phyloP scores from a whole-genome alignment of 192 early-diverging fungal species.

The Rhizophlyctis rosea region DNA sequence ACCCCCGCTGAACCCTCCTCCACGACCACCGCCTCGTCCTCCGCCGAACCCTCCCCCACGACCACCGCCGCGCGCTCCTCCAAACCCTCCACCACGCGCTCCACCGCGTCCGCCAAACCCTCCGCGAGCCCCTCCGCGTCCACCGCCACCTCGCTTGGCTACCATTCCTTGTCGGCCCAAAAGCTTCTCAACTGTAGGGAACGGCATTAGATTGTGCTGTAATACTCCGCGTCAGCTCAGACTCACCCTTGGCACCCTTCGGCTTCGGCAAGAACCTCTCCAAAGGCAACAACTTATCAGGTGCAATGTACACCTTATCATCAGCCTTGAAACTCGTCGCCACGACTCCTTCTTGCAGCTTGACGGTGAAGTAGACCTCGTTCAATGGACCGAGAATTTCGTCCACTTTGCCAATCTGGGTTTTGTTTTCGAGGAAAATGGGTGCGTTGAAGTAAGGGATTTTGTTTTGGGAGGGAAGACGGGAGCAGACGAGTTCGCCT shows the following conservation, averaged over 20 bases:
- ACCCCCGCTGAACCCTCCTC: conserved; percentile 26
- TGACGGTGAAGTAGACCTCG: conserved; percentile 97
- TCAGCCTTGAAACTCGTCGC: conserved; percentile 86
- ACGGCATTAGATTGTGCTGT: conserved; percentile 8
- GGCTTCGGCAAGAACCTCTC: conserved; percentile 98
- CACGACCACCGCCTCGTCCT: conserved; percentile 43
- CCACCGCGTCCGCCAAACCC: conserved; percentile 48
- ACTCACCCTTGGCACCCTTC: conserved; percentile 36
- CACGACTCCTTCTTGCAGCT: conserved; percentile 88
- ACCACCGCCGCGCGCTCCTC: conserved; percentile 20
- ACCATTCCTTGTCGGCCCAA: conserved; percentile 60
- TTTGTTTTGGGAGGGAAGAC: conserved; percentile 43
- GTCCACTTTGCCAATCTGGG: conserved; percentile 98
- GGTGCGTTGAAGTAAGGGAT: conserved; percentile 99
- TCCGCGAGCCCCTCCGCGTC: conserved; percentile 40
- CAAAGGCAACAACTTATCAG: conserved; percentile 91
- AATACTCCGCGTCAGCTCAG: not conserved
- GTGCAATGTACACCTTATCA: conserved; percentile 91
- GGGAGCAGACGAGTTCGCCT: conserved; percentile 89
- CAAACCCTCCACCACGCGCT: conserved; percentile 28
- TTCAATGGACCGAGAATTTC: conserved; percentile 98
- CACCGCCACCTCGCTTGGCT: conserved; percentile 55
- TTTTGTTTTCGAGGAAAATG: conserved; percentile 97
- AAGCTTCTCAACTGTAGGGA: conserved; percentile 57
- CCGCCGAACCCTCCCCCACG: conserved; percentile 28